Percentiles rank a stretch among this genome's conserved stretches.
These are phyloP conservation scores for Echeveria elegans DNA, from an alignment of 164 flowering plant genomes.

Conservation along the genomic window DNA sequence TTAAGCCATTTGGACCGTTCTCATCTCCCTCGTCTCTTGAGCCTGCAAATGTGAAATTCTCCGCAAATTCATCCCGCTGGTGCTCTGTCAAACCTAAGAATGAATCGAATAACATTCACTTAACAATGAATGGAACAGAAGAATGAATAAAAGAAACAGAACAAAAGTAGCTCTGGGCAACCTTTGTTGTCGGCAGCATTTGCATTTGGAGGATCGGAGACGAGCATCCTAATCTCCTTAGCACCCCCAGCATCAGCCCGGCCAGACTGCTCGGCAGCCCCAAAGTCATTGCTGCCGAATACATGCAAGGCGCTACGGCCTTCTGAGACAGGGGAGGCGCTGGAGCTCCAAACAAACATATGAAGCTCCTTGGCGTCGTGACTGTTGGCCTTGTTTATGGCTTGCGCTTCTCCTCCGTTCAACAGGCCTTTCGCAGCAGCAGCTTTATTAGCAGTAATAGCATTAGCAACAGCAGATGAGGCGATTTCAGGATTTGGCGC, in stretches of 20 bases:
- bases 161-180: conserved; percentile 11
- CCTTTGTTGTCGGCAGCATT: conserved; percentile 56
- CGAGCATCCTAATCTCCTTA: conserved; percentile 77
- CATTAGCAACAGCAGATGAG: conserved; percentile 1
- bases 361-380: conserved; percentile 88
- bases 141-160: not conserved
- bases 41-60: not conserved
- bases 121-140: not conserved
- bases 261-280: conserved; percentile 57
- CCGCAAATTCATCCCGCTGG: not conserved
- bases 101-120: not conserved
- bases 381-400: conserved; percentile 20
- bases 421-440: conserved; percentile 12
- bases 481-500: conserved; percentile 83
- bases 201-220: conserved; percentile 49
- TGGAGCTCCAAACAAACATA: conserved; percentile 95
- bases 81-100: not conserved
- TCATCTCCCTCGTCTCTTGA: not conserved
- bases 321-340: conserved; percentile 81
- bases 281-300: conserved; percentile 26
- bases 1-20: not conserved
- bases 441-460: conserved; percentile 12
- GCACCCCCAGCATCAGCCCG: conserved; percentile 31
- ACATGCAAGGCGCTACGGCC: conserved; percentile 35
- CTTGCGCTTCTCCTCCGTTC: conserved; percentile 9